Evolutionary conservation across 2,329 filamentous ascomycete species (phyloP).

Genomic region (Huntiella bhutanensis): DNA sequence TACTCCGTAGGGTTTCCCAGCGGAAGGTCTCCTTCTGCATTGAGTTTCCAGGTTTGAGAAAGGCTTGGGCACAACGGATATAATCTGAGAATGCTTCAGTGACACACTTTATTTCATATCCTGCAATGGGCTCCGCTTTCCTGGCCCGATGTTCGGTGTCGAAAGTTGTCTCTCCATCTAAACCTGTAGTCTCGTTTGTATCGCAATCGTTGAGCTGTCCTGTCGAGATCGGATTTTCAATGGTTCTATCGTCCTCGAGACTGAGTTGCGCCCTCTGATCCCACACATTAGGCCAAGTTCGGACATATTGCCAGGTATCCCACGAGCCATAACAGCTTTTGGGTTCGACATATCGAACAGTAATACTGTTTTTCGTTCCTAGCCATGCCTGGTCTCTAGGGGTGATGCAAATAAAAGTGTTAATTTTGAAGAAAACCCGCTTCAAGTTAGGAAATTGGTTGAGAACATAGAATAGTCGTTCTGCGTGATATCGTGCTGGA

Average conservation of each 20-base stretch:
- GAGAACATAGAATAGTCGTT: background rate
- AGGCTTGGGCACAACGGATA: no score
- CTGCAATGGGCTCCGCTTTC: background rate
- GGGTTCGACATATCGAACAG: background rate
- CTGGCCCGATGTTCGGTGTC: background rate
- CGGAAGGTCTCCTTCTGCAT: no score
- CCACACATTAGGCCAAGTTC: background rate
- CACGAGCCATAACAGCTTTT: background rate
- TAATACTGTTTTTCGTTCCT: slow-evolving; percentile 5
- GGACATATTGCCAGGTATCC: background rate
- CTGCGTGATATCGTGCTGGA: no score
- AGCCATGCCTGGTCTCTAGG: background rate
- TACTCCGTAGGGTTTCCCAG: no score
- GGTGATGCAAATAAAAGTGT: background rate
- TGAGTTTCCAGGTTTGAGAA: no score
- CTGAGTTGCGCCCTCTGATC: background rate
- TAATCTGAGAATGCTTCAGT: background rate
- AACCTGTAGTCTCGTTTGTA: background rate
- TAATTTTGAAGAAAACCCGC: background rate
- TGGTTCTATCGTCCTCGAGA: background rate
- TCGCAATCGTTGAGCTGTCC: no score
- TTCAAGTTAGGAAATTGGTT: slow-evolving; percentile 4
- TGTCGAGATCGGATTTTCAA: no score
- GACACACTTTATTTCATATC: background rate
- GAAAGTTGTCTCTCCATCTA: background rate